Evolutionary conservation across 1,139 yeast genomes (phyloP), one percentile per base, ranked within the genome.

Genomic region (Scheffersomyces titani): DNA sequence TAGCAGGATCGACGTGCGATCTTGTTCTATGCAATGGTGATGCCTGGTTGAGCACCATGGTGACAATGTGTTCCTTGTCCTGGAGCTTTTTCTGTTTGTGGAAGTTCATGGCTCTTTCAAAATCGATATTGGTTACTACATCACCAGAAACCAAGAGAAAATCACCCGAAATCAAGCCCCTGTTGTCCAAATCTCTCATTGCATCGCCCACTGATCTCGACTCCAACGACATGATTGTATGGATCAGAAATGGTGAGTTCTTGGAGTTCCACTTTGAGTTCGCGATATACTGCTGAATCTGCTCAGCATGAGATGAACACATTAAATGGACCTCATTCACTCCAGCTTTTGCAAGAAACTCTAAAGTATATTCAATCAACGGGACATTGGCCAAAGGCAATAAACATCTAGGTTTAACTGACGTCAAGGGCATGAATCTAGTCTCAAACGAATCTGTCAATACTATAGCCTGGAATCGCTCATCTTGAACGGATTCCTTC

Each of bases 171-270:
- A 94, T 91, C 58, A 93, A 76, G 1, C 98, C 97, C 68, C 97
- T 82, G 60, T 91, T 88, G 71, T 94, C 99, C 60, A 94, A 78
- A 70, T 93, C 98, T 71, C 99, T 84, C 96, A 94, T 89, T 40
- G 97, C 97, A 76, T 94, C 99, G 62, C 99, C 99, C 5, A 93
- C 96, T 19, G 97, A 90, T 70, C 93, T 80, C 18, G 96, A 88
- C 70, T 93, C 98, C 50, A 92, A 85, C n/a, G 96, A 85, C 80
- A 90, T 84, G 54, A 94, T 83, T 3, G 96, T 88, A 53, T 86
- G 85, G 51, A 94, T 81, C 57, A 84, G 82, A 73, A 94, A 93
- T 1, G 98, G 97, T 2, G 96, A 84, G 67, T 87, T 85, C 2
- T 87, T 79, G 20, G 76, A 67, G 52, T 78, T 82, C 98, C 98